These are phyloP conservation scores for Eucalyptus regnans DNA, from an alignment of 345 rosid genomes.

Conservation along the genomic window DNA sequence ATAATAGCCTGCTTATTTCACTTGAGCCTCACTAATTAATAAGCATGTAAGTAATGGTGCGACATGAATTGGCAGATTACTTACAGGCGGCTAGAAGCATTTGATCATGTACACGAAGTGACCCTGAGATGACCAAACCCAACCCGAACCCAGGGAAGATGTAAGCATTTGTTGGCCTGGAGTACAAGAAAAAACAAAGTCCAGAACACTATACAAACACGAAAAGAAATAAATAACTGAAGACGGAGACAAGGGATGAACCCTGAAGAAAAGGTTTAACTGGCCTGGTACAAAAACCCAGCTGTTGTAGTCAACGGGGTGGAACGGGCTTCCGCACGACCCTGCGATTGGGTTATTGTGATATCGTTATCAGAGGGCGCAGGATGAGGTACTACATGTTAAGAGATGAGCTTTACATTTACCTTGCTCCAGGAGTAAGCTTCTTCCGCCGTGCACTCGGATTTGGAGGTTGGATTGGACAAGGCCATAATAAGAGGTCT, in stretches of 20 bases:
- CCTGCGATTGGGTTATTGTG: slow-evolving; percentile 27
- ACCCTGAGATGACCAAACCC: slow-evolving; percentile 77
- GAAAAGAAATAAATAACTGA: not conserved
- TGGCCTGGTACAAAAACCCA: slow-evolving; percentile 71
- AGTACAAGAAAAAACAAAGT: not conserved
- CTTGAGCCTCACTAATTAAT: not conserved
- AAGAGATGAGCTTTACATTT: not conserved
- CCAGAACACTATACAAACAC: not conserved
- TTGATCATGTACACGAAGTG: slow-evolving; percentile 73
- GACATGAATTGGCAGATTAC: slow-evolving; percentile 1
- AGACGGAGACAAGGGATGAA: not conserved
- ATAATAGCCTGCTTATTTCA: not conserved
- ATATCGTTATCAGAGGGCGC: not conserved
- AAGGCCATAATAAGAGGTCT: slow-evolving; percentile 89
- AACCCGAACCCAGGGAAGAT: slow-evolving; percentile 91
- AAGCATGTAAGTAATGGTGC: no score
- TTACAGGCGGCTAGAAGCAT: slow-evolving; percentile 91
- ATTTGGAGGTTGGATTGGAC: slow-evolving; percentile 92
- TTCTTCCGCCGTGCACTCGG: slow-evolving; percentile 94
- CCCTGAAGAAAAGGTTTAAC: slow-evolving; percentile 12
- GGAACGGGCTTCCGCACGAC: slow-evolving; percentile 95
- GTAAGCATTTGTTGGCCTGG: slow-evolving; percentile 91
- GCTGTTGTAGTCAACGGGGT: slow-evolving; percentile 60
- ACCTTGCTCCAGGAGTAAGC: slow-evolving; percentile 90
- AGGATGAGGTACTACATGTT: not conserved